Percentiles rank a stretch among this genome's conserved stretches.
phyloP scores from a whole-genome alignment of 805 yeast species.

The Wickerhamiella spandovensis region DNA sequence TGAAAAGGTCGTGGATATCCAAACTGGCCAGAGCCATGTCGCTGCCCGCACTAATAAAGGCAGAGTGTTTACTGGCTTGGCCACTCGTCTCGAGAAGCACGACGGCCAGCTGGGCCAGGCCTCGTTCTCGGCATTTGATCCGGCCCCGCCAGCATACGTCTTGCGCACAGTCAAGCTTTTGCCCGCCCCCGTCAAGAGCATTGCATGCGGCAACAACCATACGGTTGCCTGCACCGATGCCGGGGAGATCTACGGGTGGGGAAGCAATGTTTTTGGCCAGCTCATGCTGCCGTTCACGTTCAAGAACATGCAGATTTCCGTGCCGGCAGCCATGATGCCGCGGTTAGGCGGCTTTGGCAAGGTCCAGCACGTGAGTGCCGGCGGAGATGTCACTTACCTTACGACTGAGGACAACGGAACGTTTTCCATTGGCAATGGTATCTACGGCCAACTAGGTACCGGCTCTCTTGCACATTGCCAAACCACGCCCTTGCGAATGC shows the following conservation, averaged over 20 bases:
- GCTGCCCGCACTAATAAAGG: conserved; percentile 49
- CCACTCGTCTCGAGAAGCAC: conserved; percentile 27
- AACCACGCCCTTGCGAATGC: conserved; percentile 48
- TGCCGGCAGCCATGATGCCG: conserved; percentile 44
- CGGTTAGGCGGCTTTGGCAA: conserved; percentile 27
- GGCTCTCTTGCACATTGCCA: conserved; percentile 66
- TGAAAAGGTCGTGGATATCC: conserved; percentile 40
- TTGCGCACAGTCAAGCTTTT: conserved; percentile 45
- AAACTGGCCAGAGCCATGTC: conserved; percentile 56
- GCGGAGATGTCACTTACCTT: conserved; percentile 51
- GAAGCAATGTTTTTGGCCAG: conserved; percentile 75
- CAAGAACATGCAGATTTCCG: conserved; percentile 53
- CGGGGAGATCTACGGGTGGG: conserved; percentile 78
- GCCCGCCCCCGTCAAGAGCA: conserved; percentile 39
- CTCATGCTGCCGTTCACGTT: conserved; percentile 56
- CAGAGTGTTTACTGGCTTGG: conserved; percentile 46
- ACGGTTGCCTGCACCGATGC: conserved; percentile 51
- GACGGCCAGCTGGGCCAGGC: conserved; percentile 83
- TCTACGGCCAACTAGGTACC: conserved; percentile 75
- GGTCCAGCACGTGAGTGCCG: conserved; percentile 42
- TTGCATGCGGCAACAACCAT: conserved; percentile 67
- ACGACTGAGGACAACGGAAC: conserved; percentile 16
- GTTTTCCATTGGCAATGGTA: conserved; percentile 70
- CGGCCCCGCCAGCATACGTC: conserved; percentile 35
- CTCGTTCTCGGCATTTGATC: conserved; percentile 47